Conservation (phyloP, 164 flowering plant species). For the Aristolochia californica region DNA sequence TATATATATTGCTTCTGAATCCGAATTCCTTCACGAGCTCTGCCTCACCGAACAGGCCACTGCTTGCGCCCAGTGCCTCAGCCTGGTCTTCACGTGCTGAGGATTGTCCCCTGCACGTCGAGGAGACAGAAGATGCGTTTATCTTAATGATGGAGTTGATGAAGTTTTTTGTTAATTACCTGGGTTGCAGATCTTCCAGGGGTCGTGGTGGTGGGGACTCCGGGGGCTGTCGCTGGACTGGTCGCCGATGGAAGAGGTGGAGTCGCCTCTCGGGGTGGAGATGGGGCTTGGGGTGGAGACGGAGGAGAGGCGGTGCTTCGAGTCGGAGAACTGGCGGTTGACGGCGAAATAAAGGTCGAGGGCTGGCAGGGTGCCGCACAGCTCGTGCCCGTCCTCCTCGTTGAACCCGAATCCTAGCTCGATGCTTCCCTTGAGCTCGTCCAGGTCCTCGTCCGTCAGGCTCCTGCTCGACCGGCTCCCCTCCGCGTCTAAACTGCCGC, state of each 20-base stretch:
- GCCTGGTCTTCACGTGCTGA: conserved; percentile 64
- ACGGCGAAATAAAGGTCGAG: conserved; percentile 82
- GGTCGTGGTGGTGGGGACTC: conserved; percentile 31
- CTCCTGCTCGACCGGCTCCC: conserved; percentile 14
- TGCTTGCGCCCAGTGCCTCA: conserved; percentile 86
- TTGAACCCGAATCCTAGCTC: conserved; percentile 86
- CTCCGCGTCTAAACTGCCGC: conserved; percentile 7
- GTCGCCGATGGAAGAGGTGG: conserved; percentile 24
- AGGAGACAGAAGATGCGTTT: too few relatives aligned
- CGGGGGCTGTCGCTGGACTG: conserved; percentile 33
- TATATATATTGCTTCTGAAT: too few relatives aligned
- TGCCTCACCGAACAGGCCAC: conserved; percentile 86
- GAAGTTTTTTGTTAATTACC: too few relatives aligned
- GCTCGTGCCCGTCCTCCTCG: conserved; percentile 53
- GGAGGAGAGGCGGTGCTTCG: conserved; percentile 32
- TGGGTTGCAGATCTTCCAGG: conserved; percentile 69
- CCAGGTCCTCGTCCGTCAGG: conserved; percentile 72
- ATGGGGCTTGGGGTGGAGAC: conserved; percentile 35
- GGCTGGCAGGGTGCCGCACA: conserved; percentile 74
- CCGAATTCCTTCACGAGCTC: conserved; percentile 19
- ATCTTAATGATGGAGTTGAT: too few relatives aligned
- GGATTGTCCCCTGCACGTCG: conserved; percentile 77
- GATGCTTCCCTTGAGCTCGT: conserved; percentile 75
- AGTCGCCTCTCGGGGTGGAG: conserved; percentile 25
- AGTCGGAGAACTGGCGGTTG: conserved; percentile 42